Percentiles rank a stretch among this genome's conserved stretches.
Evolutionary conservation across 2,329 filamentous ascomycete species (phyloP).

Genomic region (Lasiodiplodia gonubiensis): DNA sequence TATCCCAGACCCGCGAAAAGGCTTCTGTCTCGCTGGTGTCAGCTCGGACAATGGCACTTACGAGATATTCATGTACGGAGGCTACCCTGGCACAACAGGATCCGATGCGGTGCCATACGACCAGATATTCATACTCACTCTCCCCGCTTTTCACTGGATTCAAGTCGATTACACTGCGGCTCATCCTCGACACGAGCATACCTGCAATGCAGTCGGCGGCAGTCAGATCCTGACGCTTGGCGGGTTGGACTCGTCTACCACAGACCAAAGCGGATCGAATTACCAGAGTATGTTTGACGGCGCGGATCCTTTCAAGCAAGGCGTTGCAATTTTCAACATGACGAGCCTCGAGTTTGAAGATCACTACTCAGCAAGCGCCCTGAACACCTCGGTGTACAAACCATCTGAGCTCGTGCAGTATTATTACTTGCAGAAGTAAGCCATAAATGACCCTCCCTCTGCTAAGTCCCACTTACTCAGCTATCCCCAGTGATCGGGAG

Average conservation of each 20-base stretch:
- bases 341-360: constrained; percentile 4
- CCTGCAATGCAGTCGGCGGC: constrained; percentile 27
- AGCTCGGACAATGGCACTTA: not conserved
- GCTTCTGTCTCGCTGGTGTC: not conserved
- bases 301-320: not conserved
- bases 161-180: constrained; percentile 18
- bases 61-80: constrained; percentile 25
- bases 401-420: not conserved
- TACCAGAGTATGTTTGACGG: constrained; percentile 10
- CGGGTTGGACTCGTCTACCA: constrained; percentile 7
- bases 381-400: not conserved
- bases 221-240: constrained; percentile 29
- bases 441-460: not conserved
- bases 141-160: constrained; percentile 29
- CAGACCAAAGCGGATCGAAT: not conserved
- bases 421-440: constrained; percentile 5
- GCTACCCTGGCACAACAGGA: constrained; percentile 18
- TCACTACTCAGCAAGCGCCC: constrained; percentile 1
- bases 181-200: constrained; percentile 18
- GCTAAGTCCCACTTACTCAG: not conserved
- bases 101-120: constrained; percentile 10
- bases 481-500: not conserved
- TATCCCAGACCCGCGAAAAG: not conserved
- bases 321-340: constrained; percentile 21
- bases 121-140: constrained; percentile 28